phyloP scores from a whole-genome alignment of 352 stramenopile species.

The Stephanocyclus meneghinianus region DNA sequence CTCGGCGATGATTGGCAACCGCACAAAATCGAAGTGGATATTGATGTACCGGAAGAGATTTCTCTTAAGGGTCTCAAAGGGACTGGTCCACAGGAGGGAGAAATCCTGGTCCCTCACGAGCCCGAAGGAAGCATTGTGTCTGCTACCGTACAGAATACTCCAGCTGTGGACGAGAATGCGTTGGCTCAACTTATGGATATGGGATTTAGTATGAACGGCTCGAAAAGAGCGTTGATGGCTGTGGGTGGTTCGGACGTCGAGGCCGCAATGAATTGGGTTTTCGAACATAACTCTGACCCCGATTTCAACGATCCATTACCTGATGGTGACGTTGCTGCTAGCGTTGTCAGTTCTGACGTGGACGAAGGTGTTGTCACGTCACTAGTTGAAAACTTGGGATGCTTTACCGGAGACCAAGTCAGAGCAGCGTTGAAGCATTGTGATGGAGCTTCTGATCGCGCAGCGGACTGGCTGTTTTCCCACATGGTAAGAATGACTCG shows the following conservation, averaged over 20 bases:
- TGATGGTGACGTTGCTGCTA: conserved; percentile 26
- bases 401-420: conserved; percentile 89
- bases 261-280: conserved; percentile 96
- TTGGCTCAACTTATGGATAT: conserved; percentile 95
- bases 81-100: conserved; percentile 83
- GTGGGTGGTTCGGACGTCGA: conserved; percentile 90
- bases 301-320: conserved; percentile 94
- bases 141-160: conserved; percentile 24
- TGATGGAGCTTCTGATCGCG: conserved; percentile 88
- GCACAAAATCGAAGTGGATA: conserved; percentile 95
- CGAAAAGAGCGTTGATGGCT: conserved; percentile 92
- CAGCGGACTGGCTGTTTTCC: conserved; percentile 97
- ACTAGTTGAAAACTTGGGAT: conserved; percentile 80
- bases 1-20: conserved; percentile 92
- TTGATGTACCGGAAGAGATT: conserved; percentile 93
- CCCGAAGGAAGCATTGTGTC: conserved; percentile 26
- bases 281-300: conserved; percentile 96
- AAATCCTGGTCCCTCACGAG: conserved; percentile 88
- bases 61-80: conserved; percentile 86
- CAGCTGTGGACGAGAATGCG: conserved; percentile 85
- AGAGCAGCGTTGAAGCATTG: conserved; percentile 91
- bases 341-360: conserved; percentile 13
- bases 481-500: conserved; percentile 84
- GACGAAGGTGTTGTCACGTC: conserved; percentile 73
- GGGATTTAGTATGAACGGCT: conserved; percentile 97